These are phyloP conservation scores for Agapanthus africanus DNA, from an alignment of 106 monocot species.

Conservation along the genomic window DNA sequence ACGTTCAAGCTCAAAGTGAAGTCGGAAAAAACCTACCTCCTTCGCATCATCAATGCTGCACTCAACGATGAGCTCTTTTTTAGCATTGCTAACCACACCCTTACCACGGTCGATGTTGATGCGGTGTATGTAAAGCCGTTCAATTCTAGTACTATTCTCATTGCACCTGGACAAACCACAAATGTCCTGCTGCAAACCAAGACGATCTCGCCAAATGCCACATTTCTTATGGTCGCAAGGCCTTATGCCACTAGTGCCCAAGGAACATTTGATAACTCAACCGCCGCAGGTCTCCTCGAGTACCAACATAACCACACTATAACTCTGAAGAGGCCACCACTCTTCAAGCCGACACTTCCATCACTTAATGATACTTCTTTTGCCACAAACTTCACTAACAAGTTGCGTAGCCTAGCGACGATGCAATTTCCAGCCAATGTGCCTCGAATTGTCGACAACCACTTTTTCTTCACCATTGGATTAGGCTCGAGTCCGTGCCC, in stretches of 20 bases:
- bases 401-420: constrained; percentile 27
- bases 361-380: constrained; percentile 33
- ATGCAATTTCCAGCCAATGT: constrained; percentile 24
- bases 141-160: constrained; percentile 21
- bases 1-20: constrained; percentile 52
- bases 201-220: neutral
- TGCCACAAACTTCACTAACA: constrained; percentile 28
- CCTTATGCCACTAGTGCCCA: constrained; percentile 45
- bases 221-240: constrained; percentile 33
- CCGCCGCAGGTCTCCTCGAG: constrained; percentile 34
- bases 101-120: constrained; percentile 51
- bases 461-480: constrained; percentile 45
- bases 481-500: constrained; percentile 53
- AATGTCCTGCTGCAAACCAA: constrained; percentile 37
- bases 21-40: constrained; percentile 41
- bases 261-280: constrained; percentile 61
- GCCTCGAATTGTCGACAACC: constrained; percentile 24
- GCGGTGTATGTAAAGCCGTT: constrained; percentile 49
- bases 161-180: constrained; percentile 52
- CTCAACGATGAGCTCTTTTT: constrained; percentile 70
- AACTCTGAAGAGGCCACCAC: neutral
- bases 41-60: constrained; percentile 50
- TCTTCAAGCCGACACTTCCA: constrained; percentile 31
- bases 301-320: constrained; percentile 7
- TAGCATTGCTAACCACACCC: constrained; percentile 49